Base-by-base conservation (phyloP, 2,329 filamentous ascomycete species). In the Sarocladiaceae sp. region DNA sequence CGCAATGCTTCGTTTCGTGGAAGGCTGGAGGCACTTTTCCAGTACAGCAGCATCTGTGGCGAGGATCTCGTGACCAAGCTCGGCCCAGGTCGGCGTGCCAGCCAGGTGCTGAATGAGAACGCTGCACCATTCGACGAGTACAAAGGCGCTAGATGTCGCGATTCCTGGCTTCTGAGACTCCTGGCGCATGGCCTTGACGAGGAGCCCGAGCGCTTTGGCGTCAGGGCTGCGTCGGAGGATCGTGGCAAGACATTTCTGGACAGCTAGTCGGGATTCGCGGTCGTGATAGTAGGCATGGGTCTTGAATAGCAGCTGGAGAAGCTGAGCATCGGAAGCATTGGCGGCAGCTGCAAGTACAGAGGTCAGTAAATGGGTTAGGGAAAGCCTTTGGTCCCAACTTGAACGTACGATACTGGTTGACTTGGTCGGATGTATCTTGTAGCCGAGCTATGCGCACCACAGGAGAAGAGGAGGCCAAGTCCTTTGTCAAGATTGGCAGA, bases 281-380 rank as follows among this genome's bases (percentile, higher is more conserved):
- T 98, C 93, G 64, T 82, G 70, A 65, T 97, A 98, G 54, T 85
- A 80, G 49, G 87, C 79, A 59, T 96, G 89, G 43, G 90, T 96
- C 60, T 81, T 80, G 67, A 97, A 91, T 24, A 98, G 78, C 26
- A 89, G 70, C 49, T 80, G 75, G 50, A 95, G 68, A 43, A 93
- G 63, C 47, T 64, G 61, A 42, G 40, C 40, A 19, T 43, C 40
- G 40, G 40, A 43, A 27, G 40, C 40, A 33, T 43, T 43, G 26
- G 16, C 19, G 6, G 40, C 40, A 33, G 40, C 40, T 43, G 26
- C 26, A 29, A 9, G n/a, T n/a, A 29, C 7, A 4, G 3, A 29
- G 9, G n/a, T 24, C 24, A 29, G 19, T 13, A 18, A 41, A 16
- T 29, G 11, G 13, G 4, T 16, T 10, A 7, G n/a, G n/a, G n/a